Evolutionary conservation across 1,284 basidiomycete species (phyloP).

Genomic region (Ceratobasidium sp.): DNA sequence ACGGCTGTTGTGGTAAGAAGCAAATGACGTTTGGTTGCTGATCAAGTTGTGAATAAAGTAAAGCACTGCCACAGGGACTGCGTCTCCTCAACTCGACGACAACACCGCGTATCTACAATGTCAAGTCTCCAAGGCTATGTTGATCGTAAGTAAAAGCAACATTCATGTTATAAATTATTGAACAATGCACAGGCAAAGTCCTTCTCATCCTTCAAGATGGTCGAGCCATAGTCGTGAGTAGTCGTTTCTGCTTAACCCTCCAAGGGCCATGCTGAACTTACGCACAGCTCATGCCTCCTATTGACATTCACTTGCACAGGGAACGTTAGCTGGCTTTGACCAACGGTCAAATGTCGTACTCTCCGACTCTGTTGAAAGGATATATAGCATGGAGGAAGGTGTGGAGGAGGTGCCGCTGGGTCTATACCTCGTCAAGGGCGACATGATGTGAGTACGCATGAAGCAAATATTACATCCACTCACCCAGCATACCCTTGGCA

Average conservation of each 20-base stretch:
- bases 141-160: conserved; percentile 69
- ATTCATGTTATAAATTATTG: conserved; percentile 14
- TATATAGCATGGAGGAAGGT: conserved; percentile 88
- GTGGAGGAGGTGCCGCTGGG: conserved; percentile 97
- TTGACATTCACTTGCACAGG: conserved; percentile 60
- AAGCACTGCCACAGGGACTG: conserved; percentile 11
- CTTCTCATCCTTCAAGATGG: conserved; percentile 92
- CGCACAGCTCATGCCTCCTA: conserved; percentile 31
- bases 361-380: conserved; percentile 88
- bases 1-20: conserved; percentile 30
- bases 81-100: conserved; percentile 17
- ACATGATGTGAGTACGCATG: conserved; percentile 82
- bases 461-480: conserved; percentile 52
- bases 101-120: conserved; percentile 58
- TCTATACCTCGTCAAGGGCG: conserved; percentile 95
- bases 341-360: conserved; percentile 94
- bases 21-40: conserved; percentile 22
- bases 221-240: conserved; percentile 80
- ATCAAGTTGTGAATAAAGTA: conserved; percentile 21
- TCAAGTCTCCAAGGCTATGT: conserved; percentile 87
- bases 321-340: conserved; percentile 89
- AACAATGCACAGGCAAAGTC: conserved; percentile 70
- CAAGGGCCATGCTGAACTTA: conserved; percentile 21
- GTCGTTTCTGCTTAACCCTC: conserved; percentile 36
- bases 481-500: conserved; percentile 13